These are phyloP conservation scores for Podospora pseudopauciseta DNA, from an alignment of 495 filamentous ascomycete species.

Conservation along the genomic window DNA sequence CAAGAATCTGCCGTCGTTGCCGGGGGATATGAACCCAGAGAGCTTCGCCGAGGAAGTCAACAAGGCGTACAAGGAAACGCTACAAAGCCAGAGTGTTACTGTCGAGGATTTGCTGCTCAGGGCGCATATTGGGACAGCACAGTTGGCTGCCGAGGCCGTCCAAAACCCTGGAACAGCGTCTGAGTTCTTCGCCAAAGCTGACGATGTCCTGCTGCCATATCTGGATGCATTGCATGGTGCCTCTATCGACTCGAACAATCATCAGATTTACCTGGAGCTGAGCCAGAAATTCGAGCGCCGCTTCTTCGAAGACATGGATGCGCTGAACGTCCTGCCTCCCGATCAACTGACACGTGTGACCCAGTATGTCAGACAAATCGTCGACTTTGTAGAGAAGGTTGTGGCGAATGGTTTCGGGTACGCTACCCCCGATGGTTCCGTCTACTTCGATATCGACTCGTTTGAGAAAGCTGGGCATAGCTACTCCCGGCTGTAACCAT, in stretches of 20 bases:
- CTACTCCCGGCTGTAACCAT: conserved; percentile 63
- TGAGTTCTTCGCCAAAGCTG: conserved; percentile 27
- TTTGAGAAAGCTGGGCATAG: conserved; percentile 66
- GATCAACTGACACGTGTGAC: neutral
- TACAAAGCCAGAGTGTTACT: conserved; percentile 40
- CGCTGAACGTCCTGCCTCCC: conserved; percentile 62
- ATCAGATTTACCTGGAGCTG: conserved; percentile 62
- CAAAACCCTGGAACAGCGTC: conserved; percentile 20
- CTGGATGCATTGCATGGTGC: conserved; percentile 55
- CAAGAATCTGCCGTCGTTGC: conserved; percentile 29
- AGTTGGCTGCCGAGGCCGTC: conserved; percentile 35
- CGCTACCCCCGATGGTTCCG: neutral
- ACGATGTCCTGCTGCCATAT: conserved; percentile 60
- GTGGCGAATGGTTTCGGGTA: neutral
- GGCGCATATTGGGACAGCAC: conserved; percentile 33
- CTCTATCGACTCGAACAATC: conserved; percentile 48
- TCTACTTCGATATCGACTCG: conserved; percentile 54
- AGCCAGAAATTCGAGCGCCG: conserved; percentile 65
- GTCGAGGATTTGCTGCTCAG: conserved; percentile 32
- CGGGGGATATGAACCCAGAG: conserved; percentile 25
- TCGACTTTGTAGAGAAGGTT: neutral
- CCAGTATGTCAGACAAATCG: neutral
- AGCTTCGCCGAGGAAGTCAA: conserved; percentile 24
- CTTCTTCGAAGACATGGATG: conserved; percentile 67
- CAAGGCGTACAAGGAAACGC: conserved; percentile 22